A percentile compares a stretch with the other conserved stretches of the same genome.
These are phyloP conservation scores for Xylaria scruposa DNA, from an alignment of 495 filamentous ascomycete genomes.

Conservation along the genomic window DNA sequence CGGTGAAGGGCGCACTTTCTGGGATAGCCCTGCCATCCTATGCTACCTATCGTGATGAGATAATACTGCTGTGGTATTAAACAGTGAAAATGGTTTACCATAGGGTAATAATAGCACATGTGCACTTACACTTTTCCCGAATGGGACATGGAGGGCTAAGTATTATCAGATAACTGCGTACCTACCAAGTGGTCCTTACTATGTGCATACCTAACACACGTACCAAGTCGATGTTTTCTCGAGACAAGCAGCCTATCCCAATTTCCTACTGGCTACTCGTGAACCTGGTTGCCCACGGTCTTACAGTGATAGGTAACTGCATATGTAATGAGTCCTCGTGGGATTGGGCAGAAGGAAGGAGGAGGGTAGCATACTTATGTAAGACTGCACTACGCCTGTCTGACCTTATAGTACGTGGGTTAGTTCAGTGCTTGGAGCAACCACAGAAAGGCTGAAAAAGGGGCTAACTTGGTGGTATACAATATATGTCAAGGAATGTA, in stretches of 20 bases:
- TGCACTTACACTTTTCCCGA: background rate
- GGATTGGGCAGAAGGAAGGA: background rate
- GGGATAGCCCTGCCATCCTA: constrained; percentile 12
- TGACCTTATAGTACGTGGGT: background rate
- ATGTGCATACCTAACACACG: too few relatives aligned
- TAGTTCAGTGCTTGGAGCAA: constrained; percentile 1
- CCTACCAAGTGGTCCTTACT: too few relatives aligned
- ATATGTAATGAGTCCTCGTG: background rate
- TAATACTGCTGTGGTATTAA: background rate
- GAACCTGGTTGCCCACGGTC: background rate
- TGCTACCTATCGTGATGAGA: background rate
- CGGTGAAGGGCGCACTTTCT: background rate
- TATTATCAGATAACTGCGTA: background rate
- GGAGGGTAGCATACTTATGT: background rate
- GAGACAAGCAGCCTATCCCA: background rate
- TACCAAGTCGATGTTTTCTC: background rate
- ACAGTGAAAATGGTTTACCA: background rate
- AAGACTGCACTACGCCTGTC: background rate
- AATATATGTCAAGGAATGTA: background rate
- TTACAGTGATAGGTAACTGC: background rate
- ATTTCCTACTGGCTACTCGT: background rate
- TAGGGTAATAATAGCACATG: constrained; percentile 6
- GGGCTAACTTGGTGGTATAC: background rate
- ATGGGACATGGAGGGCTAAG: background rate
- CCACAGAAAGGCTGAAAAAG: background rate